Base-by-base conservation (phyloP, 2,329 filamentous ascomycete genomes). In the Monosporascus sp. region DNA sequence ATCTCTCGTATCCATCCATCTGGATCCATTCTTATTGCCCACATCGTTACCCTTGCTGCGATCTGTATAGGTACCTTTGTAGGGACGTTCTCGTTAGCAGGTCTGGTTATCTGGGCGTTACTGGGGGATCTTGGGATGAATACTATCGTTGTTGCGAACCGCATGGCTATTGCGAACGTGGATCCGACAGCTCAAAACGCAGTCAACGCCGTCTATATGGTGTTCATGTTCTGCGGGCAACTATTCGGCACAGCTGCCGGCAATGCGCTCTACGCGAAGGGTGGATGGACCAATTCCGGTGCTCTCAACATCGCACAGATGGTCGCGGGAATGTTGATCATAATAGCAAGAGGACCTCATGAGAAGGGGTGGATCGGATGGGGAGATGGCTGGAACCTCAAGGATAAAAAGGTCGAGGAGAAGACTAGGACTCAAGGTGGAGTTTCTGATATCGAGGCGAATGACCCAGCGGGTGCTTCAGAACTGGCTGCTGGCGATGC, bases 161-260 rank as follows among this genome's bases (percentile, higher is more conserved):
- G 69, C 7, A 61, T 67, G 50, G 65, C 65, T 4, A 66, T 71
- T 45, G 60, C 66, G 7, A 59, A 58, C 3, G 66, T 70, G 0
- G 62, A 65, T 20, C 58, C 64, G 3, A 67, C 60, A 16, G 64
- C 65, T 1, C 63, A 72, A 41, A 74, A 66, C 48, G 69, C 70
- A 2, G 68, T 73, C 48, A 77, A 67, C 17, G 64, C 68, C 0
- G 64, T 68, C 6, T 71, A 67, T 24, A 71, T 71, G 68, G 62
- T 71, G 16, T 60, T 62, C 41, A 67, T 63, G 0, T 71, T 71
- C 50, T 61, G 59, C 27, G 68, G 69, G 1, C 66, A 71, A 51
- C 58, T 71, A 6, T 68, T 66, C 16, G 68, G 69, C 0, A 71
- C 68, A 0, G 62, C 64, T 0, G 63, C 65, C 0, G 68, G 67